Evolutionary conservation across 106 monocot species (phyloP), one percentile per base, ranked within the genome.

Genomic region (Allium fistulosum): DNA sequence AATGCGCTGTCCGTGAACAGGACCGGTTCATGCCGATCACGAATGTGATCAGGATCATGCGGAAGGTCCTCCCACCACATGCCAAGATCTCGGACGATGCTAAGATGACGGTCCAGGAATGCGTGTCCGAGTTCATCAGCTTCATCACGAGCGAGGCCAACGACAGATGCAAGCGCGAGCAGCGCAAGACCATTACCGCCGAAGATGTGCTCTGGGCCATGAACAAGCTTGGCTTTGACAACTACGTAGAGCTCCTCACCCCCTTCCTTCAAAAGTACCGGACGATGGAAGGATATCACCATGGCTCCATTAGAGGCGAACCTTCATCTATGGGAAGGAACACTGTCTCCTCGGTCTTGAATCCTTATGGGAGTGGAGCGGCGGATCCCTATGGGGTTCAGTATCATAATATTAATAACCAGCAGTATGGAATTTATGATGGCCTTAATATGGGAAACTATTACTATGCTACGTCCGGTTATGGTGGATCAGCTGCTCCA

Each of bases 81-180:
- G 87, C 84, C 17, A 88, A 88, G 80, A 88, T 84, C 59, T 76
- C 87, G 17, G 80, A 88, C 52, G 87, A 88, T 59, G 87, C 87
- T 13, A 88, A 88, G 77, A 80, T 83, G 67, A 84, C 84, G 17
- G 78, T 88, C 48, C 87, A 88, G 72, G 87, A 88, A 70, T 88
- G 87, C 69, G 84, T 88, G 13, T 88, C 87, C 4, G 87, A 88
- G 80, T 88, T 78, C 80, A 88, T 88, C 63, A 81, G 84, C 72
- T 84, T 88, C 78, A 81, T 88, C 69, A 88, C 87, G 10, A 74
- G 84, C 53, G 84, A 88, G 72, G 87, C 87, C 59, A 83, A 83
- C 65, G 83, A 87, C 51, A 66, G 82, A 61, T 87, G 87, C 74
- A 80, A 83, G 68, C 80, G 80, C 0, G 80, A 83, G 80, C 83